Conservation (phyloP, 495 filamentous ascomycete species). For the Penicillium coprophilum region DNA sequence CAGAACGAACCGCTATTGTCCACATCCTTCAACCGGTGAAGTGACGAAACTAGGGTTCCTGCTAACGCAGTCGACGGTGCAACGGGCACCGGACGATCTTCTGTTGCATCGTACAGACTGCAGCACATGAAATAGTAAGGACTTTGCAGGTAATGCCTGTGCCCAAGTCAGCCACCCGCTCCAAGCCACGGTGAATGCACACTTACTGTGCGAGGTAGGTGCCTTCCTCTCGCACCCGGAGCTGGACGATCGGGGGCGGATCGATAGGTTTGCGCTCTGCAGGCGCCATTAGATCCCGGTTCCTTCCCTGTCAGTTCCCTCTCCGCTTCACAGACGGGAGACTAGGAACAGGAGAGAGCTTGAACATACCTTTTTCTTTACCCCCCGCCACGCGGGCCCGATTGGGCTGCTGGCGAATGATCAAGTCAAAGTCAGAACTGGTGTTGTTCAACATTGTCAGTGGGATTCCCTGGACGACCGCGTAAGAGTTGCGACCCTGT, state of each 20-base stretch:
- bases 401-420: constrained; percentile 65
- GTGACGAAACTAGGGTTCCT: constrained; percentile 84
- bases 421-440: constrained; percentile 61
- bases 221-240: constrained; percentile 64
- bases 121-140: constrained; percentile 84
- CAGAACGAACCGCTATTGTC: constrained; percentile 68
- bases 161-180: constrained; percentile 12
- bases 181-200: neutral
- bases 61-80: constrained; percentile 60
- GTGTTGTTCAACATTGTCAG: constrained; percentile 46
- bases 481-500: constrained; percentile 34
- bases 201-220: constrained; percentile 73
- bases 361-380: constrained; percentile 64
- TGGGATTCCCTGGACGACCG: constrained; percentile 32
- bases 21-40: constrained; percentile 89
- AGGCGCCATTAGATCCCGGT: neutral
- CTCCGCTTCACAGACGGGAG: neutral
- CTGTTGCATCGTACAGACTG: constrained; percentile 64
- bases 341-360: constrained; percentile 1
- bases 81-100: constrained; percentile 55
- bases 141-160: constrained; percentile 67
- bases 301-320: neutral
- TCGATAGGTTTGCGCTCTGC: constrained; percentile 92
- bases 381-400: constrained; percentile 67
- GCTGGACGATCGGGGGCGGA: constrained; percentile 88